phyloP scores from a whole-genome alignment of 2,329 filamentous ascomycete genomes.

The Aspergillus amoenus region DNA sequence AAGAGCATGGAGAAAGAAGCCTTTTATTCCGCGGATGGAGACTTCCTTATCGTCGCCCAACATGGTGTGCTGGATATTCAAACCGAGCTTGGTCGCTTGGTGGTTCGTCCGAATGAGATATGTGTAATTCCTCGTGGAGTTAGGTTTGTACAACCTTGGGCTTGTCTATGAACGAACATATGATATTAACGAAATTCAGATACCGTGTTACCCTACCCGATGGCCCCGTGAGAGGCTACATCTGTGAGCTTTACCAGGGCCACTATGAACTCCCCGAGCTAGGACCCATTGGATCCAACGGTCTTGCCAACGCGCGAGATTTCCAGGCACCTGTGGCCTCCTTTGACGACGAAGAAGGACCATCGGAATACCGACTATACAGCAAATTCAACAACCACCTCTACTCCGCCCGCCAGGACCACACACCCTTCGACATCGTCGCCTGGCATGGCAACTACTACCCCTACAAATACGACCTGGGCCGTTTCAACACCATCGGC shows the following conservation, averaged over 20 bases:
- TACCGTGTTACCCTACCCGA: conserved; percentile 68
- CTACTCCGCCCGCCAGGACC: conserved; percentile 64
- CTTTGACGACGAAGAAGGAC: conserved; percentile 61
- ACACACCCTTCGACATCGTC: conserved; percentile 76
- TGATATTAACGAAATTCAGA: conserved; percentile 21
- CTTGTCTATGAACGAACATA: neutral
- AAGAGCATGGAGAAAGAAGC: conserved; percentile 75
- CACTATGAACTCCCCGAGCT: conserved; percentile 72
- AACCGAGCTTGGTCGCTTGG: conserved; percentile 72
- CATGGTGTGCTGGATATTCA: conserved; percentile 72
- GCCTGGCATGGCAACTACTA: conserved; percentile 80
- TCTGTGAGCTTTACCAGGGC: conserved; percentile 71
- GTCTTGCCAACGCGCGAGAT: conserved; percentile 72
- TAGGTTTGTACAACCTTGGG: conserved; percentile 37
- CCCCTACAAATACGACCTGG: conserved; percentile 79
- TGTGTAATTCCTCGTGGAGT: conserved; percentile 73
- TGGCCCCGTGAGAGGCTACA: conserved; percentile 68
- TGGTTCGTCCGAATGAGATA: conserved; percentile 77
- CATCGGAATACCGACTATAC: conserved; percentile 54
- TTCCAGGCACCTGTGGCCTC: conserved; percentile 71
- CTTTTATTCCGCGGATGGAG: conserved; percentile 82
- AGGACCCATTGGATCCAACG: conserved; percentile 71
- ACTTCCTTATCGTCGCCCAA: conserved; percentile 74
- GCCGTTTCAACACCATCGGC: conserved; percentile 73
- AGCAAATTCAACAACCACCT: conserved; percentile 68